Evolutionary conservation across 441 rosid genomes (phyloP), one percentile per base, ranked within the genome.

Genomic region (Populus tomentosa): DNA sequence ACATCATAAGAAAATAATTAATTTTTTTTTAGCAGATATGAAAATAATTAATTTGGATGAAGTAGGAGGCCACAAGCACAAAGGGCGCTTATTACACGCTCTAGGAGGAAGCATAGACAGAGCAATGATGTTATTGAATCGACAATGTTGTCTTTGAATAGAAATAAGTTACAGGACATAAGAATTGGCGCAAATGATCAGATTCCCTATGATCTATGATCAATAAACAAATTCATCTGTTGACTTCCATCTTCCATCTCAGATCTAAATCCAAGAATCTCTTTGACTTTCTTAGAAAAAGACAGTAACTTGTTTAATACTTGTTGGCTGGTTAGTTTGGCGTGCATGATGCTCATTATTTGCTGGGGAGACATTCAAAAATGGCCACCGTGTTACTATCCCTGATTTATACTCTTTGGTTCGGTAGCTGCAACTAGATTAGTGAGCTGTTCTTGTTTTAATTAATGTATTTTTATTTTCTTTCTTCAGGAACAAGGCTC

Each of bases 401-500:
- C 40, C 24, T 63, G 26, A 11, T 21, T 63, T 40, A 36, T 32
- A 50, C 77, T 36, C 71, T 67, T 56, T 70, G 16, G 65, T 32
- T 69, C 73, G 61, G 70, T 35, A 38, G 26, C 71, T 59, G 21
- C 26, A 3, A 68, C 24, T 16, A 50, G 56, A 59, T 56, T 56
- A 32, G 35, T 14, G 18, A 9, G 14, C 16, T 42, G 5, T 3
- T 53, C 13, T 9, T 14, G 2, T 72, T 20, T n/a, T 24, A 46
- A 36, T 24, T 75, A 9, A 7, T 66, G 20, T 20, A 30, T 14
- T 14, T 66, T 33, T n/a, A 11, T 18, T 42, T 21, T 9, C 62
- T 77, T 33, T 14, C 67, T 85, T 82, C 89, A 95, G 99, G 89
- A 92, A 81, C 92, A 93, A 91, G 89, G 89, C 87, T 0, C 83